phyloP scores from a whole-genome alignment of 306 rosid genomes.

The Vigna radiata region DNA sequence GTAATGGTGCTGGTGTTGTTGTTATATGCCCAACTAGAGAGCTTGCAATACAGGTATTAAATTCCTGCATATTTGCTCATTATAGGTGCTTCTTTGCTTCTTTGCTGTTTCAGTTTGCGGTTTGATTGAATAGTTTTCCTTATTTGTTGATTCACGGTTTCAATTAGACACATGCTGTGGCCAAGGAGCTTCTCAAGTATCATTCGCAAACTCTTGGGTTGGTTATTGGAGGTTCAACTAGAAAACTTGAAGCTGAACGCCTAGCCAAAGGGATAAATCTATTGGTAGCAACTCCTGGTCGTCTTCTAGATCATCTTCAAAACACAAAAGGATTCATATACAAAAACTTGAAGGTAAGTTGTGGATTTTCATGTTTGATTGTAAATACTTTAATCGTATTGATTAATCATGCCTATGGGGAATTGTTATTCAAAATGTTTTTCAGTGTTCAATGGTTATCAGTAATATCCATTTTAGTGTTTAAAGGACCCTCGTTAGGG shows the following conservation, averaged over 20 bases:
- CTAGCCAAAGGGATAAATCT: slow-evolving; percentile 79
- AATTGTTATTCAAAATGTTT: not conserved
- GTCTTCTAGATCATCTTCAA: slow-evolving; percentile 95
- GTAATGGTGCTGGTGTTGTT: slow-evolving; percentile 83
- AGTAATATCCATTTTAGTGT: not conserved
- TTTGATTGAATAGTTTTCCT: slow-evolving; percentile 5
- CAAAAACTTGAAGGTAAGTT: slow-evolving; percentile 74
- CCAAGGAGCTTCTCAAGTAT: slow-evolving; percentile 83
- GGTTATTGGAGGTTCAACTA: slow-evolving; percentile 84
- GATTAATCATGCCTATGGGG: slow-evolving; percentile 15
- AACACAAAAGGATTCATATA: slow-evolving; percentile 81
- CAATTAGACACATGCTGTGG: slow-evolving; percentile 88
- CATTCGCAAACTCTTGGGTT: slow-evolving; percentile 91
- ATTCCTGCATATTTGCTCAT: not conserved
- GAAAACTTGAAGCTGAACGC: slow-evolving; percentile 89
- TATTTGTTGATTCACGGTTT: slow-evolving; percentile 20
- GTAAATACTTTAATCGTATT: not conserved
- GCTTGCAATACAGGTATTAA: slow-evolving; percentile 88
- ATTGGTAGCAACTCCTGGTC: slow-evolving; percentile 93
- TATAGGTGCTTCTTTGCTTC: not conserved
- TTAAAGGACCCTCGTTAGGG: not conserved
- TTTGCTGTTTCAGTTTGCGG: not conserved
- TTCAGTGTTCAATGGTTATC: not conserved
- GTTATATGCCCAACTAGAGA: slow-evolving; percentile 95
- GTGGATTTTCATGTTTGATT: not conserved